phyloP scores from a whole-genome alignment of 176 grass and related monocot species.

The Oryza nivara region DNA sequence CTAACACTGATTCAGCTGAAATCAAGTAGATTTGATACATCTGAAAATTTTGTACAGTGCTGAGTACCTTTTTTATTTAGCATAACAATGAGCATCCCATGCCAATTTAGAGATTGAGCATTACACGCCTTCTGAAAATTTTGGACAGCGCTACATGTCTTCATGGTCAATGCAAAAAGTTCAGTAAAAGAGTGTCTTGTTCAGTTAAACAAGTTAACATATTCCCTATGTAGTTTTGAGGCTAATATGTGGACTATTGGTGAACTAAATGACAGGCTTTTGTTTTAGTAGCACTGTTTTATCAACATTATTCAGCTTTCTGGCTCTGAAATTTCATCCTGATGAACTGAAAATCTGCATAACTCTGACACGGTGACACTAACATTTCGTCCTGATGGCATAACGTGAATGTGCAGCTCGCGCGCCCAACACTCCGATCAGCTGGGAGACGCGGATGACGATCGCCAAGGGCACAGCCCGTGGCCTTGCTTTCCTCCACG shows the following conservation, averaged over 20 bases:
- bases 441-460: constrained; percentile 65
- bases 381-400: constrained; percentile 2
- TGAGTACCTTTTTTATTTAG: no score
- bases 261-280: no score
- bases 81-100: no score
- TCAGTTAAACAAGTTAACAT: background rate
- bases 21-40: no score
- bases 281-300: background rate
- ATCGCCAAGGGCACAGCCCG: constrained; percentile 72
- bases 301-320: background rate
- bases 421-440: constrained; percentile 50
- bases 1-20: no score
- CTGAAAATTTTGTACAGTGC: no score
- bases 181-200: background rate
- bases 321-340: background rate
- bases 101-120: no score
- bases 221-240: background rate
- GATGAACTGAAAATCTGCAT: background rate
- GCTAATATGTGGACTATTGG: no score
- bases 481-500: constrained; percentile 67
- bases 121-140: no score
- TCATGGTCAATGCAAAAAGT: background rate
- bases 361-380: background rate
- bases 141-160: no score
- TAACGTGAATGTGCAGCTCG: constrained; percentile 31